A percentile compares a stretch with the other conserved stretches of the same genome.
phyloP scores from a whole-genome alignment of 2,329 filamentous ascomycete genomes.

The Bretziella fagacearum region DNA sequence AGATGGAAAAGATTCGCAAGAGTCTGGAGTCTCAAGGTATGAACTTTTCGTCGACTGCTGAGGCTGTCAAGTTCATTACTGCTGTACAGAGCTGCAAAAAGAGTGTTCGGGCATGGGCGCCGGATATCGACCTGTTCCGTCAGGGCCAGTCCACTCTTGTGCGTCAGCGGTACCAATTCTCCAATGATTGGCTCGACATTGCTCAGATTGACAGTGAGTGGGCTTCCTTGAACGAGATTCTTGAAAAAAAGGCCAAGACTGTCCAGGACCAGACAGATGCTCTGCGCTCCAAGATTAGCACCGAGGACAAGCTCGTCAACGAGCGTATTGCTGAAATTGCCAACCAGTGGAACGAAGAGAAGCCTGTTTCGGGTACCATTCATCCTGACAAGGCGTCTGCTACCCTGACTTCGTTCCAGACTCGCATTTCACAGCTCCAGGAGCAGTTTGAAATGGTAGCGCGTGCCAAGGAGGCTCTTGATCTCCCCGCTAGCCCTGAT shows the following conservation, averaged over 20 bases:
- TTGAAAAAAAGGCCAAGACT: constrained; percentile 83
- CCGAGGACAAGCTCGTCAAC: constrained; percentile 80
- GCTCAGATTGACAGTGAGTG: constrained; percentile 95
- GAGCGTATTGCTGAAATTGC: constrained; percentile 79
- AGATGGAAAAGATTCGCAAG: constrained; percentile 76
- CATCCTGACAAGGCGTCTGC: constrained; percentile 75
- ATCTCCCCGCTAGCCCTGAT: constrained; percentile 65
- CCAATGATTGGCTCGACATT: constrained; percentile 83
- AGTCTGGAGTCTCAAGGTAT: constrained; percentile 85
- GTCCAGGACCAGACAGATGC: constrained; percentile 94
- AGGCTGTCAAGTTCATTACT: constrained; percentile 96
- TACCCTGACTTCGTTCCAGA: constrained; percentile 68
- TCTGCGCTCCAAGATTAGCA: constrained; percentile 80
- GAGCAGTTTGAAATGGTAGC: constrained; percentile 85
- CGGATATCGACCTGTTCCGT: constrained; percentile 87
- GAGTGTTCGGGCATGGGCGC: constrained; percentile 84
- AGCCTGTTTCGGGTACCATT: constrained; percentile 88
- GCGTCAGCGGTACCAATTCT: constrained; percentile 85
- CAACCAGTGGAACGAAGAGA: constrained; percentile 83
- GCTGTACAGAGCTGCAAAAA: constrained; percentile 92
- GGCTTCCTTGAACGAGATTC: constrained; percentile 80
- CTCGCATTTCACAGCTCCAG: constrained; percentile 67
- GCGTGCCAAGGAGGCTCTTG: constrained; percentile 91
- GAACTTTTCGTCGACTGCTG: constrained; percentile 85
- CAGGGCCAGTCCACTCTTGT: constrained; percentile 87